Percentiles rank a stretch among this genome's conserved stretches.
These are phyloP conservation scores for Millerago galiae DNA, from an alignment of 805 yeast species.

Conservation along the genomic window DNA sequence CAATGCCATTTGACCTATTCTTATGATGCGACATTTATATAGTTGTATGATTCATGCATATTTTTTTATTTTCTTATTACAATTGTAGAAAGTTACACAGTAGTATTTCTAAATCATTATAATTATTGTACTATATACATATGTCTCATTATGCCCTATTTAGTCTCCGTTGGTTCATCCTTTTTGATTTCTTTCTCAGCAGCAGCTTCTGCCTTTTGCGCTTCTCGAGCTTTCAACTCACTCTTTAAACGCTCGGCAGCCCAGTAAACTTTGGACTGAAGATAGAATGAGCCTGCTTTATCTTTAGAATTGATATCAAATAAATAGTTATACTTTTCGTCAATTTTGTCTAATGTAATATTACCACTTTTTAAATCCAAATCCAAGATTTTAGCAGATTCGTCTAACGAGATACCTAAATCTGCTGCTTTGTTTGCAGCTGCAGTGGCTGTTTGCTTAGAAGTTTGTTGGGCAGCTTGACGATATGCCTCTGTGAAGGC, in stretches of 20 bases:
- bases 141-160: neutral
- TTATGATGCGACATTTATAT: conserved; percentile 22
- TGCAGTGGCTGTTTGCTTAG: conserved; percentile 54
- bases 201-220: conserved; percentile 9
- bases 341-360: conserved; percentile 52
- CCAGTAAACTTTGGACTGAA: conserved; percentile 88
- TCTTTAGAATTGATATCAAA: conserved; percentile 89
- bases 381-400: conserved; percentile 86
- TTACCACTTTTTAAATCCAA: conserved; percentile 49
- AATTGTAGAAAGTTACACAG: neutral
- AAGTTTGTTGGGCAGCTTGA: conserved; percentile 94
- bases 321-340: conserved; percentile 69
- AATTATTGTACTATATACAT: neutral
- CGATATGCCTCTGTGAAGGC: conserved; percentile 96
- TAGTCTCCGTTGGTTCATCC: conserved; percentile 6
- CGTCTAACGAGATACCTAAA: conserved; percentile 80
- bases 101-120: too few species aligned
- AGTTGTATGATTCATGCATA: conserved; percentile 2
- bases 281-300: conserved; percentile 91
- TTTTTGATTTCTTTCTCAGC: conserved; percentile 6
- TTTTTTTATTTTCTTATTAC: neutral
- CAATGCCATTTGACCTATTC: conserved; percentile 21
- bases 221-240: conserved; percentile 60
- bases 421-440: conserved; percentile 39
- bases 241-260: conserved; percentile 87